Evolutionary conservation across 2,329 filamentous ascomycete genomes (phyloP), one percentile per base, ranked within the genome.

Genomic region (Calonectria pauciramosa): DNA sequence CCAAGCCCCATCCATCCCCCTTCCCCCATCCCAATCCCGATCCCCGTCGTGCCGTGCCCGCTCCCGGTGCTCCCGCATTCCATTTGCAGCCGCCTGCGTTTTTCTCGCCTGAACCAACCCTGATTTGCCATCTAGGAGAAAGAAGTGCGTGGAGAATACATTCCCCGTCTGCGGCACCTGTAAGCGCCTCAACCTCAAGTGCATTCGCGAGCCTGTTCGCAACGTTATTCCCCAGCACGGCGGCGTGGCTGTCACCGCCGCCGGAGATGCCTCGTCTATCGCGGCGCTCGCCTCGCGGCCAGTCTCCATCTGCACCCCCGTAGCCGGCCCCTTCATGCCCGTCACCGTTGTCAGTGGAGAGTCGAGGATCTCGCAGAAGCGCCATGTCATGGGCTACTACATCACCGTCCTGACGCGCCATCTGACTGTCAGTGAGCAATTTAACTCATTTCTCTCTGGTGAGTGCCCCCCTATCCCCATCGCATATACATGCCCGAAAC

Each of bases 401-500:
- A 72, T 72, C 26, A 49, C 41, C 10, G 65, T 56, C 11, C 26
- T 73, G 16, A 69, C 70, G 1, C 34, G 32, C 26, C 59, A 69
- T 41, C 65, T 73, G 20, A 56, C 65, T 3, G 56, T 69, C 2
- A 73, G 71, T 32, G 47, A 69, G 44, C 32, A 73, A 18, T 64
- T 66, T 20, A 73, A 73, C 65, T 73, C 71, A 2, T 73, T 72
- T 18, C n/a, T 65, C 4, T 69, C 65, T 11, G 71, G 65, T 68
- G 41, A 64, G 66, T 47, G n/a, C 13, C 9, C 56, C n/a, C 23
- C 14, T 18, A 5, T 38, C n/a, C 6, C n/a, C 6, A 20, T 44
- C 41, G 41, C 41, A 18, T 44, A 44, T 20, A 10, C 7, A 20
- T 44, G 41, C 41, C 41, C 41, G n/a, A 44, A 44, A 18, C 16